phyloP scores from a whole-genome alignment of 2,329 filamentous ascomycete species.

The Shiraia bambusicola region DNA sequence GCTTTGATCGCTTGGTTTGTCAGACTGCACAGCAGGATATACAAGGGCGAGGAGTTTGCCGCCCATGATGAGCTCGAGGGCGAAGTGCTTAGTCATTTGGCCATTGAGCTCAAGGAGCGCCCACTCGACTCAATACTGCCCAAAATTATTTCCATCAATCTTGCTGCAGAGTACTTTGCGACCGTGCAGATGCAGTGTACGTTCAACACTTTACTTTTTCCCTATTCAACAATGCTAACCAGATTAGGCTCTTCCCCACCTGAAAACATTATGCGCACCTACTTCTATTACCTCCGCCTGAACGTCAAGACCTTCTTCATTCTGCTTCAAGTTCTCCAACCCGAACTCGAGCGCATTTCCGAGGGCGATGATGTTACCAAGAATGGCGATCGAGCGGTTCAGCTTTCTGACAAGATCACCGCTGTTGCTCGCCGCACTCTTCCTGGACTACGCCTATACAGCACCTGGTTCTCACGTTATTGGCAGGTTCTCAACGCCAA shows the following conservation, averaged over 20 bases:
- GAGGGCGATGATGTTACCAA: constrained; percentile 49
- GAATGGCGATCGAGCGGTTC: constrained; percentile 35
- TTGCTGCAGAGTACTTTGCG: constrained; percentile 78
- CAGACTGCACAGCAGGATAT: constrained; percentile 81
- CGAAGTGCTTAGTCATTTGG: constrained; percentile 78
- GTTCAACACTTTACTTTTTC: constrained; percentile 24
- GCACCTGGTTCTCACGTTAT: constrained; percentile 64
- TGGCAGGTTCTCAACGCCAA: constrained; percentile 57
- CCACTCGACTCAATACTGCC: constrained; percentile 66
- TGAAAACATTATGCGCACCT: constrained; percentile 44
- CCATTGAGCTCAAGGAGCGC: constrained; percentile 69
- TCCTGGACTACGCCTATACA: constrained; percentile 67
- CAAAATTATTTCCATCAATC: constrained; percentile 82
- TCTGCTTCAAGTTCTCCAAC: constrained; percentile 68
- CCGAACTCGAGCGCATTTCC: constrained; percentile 65
- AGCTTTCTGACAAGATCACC: constrained; percentile 55
- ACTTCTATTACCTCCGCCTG: constrained; percentile 69
- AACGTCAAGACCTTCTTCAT: constrained; percentile 76
- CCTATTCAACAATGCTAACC: constrained; percentile 11
- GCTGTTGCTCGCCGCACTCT: constrained; percentile 62
- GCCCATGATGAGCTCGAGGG: constrained; percentile 80
- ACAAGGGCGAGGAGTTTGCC: constrained; percentile 71
- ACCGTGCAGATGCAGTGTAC: constrained; percentile 60
- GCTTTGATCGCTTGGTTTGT: constrained; percentile 80
- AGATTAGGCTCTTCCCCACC: constrained; percentile 26